Evolutionary conservation across 495 filamentous ascomycete genomes (phyloP).

Genomic region (Talaromyces stipitatus): DNA sequence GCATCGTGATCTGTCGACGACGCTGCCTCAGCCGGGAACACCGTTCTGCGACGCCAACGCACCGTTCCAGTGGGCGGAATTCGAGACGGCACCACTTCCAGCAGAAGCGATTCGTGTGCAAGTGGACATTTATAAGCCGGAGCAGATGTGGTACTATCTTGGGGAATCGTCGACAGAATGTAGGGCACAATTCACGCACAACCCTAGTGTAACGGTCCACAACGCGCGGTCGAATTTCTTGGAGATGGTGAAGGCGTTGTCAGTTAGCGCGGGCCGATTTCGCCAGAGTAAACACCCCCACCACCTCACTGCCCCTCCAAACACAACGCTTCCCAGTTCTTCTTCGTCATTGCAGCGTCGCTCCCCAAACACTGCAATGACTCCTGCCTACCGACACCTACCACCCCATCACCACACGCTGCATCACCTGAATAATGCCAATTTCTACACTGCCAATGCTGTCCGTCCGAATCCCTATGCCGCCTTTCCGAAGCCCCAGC

Average conservation of each 20-base stretch:
- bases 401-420: constrained; percentile 17
- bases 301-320: constrained; percentile 14
- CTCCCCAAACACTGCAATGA: constrained; percentile 40
- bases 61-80: constrained; percentile 73
- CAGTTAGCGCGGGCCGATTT: constrained; percentile 7
- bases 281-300: constrained; percentile 2
- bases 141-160: constrained; percentile 87
- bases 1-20: constrained; percentile 40
- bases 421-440: neutral
- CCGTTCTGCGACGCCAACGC: constrained; percentile 50
- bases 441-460: constrained; percentile 9
- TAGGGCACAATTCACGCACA: constrained; percentile 85
- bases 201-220: constrained; percentile 52
- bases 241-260: constrained; percentile 42
- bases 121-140: constrained; percentile 56
- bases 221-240: constrained; percentile 54
- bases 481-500: constrained; percentile 23
- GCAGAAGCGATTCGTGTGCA: constrained; percentile 46
- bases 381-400: constrained; percentile 42
- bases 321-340: constrained; percentile 27
- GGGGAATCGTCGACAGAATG: constrained; percentile 83
- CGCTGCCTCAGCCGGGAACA: constrained; percentile 46
- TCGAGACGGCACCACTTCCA: constrained; percentile 49
- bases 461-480: constrained; percentile 12
- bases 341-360: constrained; percentile 24